Conservation (phyloP, 805 yeast species). For the Yarrowia yakushimensis region DNA sequence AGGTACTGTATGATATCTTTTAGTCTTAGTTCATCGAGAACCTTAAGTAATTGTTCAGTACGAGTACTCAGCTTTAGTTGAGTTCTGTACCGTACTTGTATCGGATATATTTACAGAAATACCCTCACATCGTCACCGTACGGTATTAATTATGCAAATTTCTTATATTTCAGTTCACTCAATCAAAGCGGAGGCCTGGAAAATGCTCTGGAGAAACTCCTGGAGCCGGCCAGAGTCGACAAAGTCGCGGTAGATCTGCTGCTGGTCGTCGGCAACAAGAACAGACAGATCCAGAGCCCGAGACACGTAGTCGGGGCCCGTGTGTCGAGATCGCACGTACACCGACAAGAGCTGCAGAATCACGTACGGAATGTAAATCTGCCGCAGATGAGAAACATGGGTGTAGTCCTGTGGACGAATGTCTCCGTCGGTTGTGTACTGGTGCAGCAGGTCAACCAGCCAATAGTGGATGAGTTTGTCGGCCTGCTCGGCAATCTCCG, state of each 20-base stretch:
- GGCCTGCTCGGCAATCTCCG: background rate
- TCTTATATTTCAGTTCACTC: background rate
- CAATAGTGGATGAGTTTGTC: constrained; percentile 26
- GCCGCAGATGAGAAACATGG: constrained; percentile 53
- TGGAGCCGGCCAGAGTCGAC: constrained; percentile 52
- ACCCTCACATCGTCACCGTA: no score
- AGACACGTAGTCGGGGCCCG: constrained; percentile 46
- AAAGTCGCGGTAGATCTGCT: constrained; percentile 60
- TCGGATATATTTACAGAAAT: no score
- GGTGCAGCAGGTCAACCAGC: constrained; percentile 26
- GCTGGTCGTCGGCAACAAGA: constrained; percentile 63
- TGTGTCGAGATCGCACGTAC: constrained; percentile 43
- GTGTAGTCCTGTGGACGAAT: constrained; percentile 38
- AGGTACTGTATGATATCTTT: no score
- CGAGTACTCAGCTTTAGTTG: no score
- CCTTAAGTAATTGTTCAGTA: no score
- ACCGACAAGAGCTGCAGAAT: constrained; percentile 64
- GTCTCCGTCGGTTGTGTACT: background rate
- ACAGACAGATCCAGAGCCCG: constrained; percentile 60
- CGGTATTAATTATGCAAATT: background rate
- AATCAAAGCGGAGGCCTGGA: background rate
- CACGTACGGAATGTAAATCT: constrained; percentile 68
- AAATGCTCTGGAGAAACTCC: constrained; percentile 43
- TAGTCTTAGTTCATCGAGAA: no score
- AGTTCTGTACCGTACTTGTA: no score